Evolutionary conservation across 169 alveolate species (phyloP), one percentile per base, ranked within the genome.

Genomic region (Theileria equi): DNA sequence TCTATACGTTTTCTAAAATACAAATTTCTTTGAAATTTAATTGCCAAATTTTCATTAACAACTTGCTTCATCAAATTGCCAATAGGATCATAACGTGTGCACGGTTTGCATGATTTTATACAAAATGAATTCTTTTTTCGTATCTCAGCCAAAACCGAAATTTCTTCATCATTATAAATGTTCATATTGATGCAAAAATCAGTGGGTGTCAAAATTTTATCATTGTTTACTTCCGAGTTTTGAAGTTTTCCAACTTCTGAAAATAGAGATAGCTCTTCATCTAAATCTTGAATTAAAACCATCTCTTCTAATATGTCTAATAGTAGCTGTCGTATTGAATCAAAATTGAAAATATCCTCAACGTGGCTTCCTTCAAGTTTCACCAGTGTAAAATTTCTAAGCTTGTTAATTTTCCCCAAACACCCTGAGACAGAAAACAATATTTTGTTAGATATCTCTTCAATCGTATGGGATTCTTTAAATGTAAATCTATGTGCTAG

Each of bases 1-100:
- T 63, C 79, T 6, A 62, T 25, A 26, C 73, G 55, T 6, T 31
- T 25, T 21, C 36, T 62, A 44, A 73, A 73, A 45, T 73, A 73
- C 34, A 45, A 59, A 17, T 73, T 73, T 38, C 67, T 28, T n/a
- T 5, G n/a, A 5, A 16, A 28, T 31, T n/a, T 16, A 21, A 41
- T 16, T 52, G 32, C 16, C 67, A 57, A 19, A 23, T 43, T 52
- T 2, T 19, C 11, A 16, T 57, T 40, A 13, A 23, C 67, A 1
- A 41, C 57, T 52, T 57, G 25, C 25, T 16, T 43, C 4, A 31
- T 57, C 41, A 43, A 19, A 16, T 57, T 13, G 26, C 45, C 34
- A 13, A 16, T n/a, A 48, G 8, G 34, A 16, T 34, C 40, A 16
- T 21, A 28, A 13, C 38, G 6, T 3, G 10, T 19, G 19, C 32